These are phyloP conservation scores for Cryptosporidium parvum DNA, from an alignment of 169 alveolate species.

Conservation along the genomic window DNA sequence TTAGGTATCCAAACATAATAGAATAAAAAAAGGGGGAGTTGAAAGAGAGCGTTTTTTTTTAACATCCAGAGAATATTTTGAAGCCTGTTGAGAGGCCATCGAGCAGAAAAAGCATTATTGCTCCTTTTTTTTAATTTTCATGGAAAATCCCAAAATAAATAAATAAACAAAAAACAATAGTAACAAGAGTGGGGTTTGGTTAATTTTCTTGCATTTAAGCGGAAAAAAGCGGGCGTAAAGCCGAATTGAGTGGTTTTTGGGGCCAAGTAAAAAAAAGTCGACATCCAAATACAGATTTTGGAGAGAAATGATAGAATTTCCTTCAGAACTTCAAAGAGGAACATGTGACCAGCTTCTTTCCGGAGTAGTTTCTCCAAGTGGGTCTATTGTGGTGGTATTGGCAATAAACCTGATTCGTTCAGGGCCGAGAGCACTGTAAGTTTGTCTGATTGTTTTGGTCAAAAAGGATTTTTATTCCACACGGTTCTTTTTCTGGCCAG, in stretches of 20 bases:
- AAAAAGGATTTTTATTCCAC: not conserved
- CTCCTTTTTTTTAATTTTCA: not conserved
- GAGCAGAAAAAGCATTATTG: not conserved
- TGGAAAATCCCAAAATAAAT: not conserved
- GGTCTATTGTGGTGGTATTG: constrained; percentile 62
- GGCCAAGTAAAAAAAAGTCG: not conserved
- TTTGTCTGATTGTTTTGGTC: not conserved
- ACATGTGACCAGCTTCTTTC: constrained; percentile 74
- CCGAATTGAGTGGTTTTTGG: not conserved
- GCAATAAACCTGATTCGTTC: constrained; percentile 72
- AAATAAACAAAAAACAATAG: not conserved
- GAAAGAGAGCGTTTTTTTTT: not conserved
- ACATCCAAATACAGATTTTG: not conserved
- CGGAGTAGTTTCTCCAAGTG: constrained; percentile 61
- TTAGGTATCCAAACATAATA: not conserved
- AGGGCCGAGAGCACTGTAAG: constrained; percentile 77
- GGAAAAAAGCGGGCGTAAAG: constrained; percentile 4
- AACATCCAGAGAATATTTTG: not conserved
- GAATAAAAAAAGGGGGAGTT: not conserved
- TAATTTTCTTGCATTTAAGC: constrained; percentile 3
- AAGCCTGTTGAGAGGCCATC: not conserved
- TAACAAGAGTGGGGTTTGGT: constrained; percentile 13
- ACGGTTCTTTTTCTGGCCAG: not conserved
- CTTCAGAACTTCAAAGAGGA: constrained; percentile 68
- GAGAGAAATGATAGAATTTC: constrained; percentile 45